Conservation (phyloP, 2,329 filamentous ascomycete genomes). For the Chaetomium strumarium region DNA sequence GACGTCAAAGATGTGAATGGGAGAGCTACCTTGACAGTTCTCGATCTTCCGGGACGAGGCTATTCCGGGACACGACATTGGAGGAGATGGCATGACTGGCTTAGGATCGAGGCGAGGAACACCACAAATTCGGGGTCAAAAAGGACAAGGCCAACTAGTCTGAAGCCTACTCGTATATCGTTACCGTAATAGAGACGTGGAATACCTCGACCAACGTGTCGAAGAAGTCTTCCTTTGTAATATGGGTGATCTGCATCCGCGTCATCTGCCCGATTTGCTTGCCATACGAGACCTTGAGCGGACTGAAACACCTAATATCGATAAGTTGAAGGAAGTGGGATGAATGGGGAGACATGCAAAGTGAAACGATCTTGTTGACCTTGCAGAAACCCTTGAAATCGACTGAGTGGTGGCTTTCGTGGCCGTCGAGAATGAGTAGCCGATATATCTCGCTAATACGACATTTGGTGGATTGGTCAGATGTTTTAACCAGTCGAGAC, state of each 20-base stretch:
- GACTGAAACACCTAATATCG: no score
- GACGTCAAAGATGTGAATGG: not conserved
- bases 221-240: conserved; percentile 1
- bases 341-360: no score
- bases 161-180: conserved; percentile 1
- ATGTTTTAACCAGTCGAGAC: no score
- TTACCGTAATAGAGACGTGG: conserved; percentile 3
- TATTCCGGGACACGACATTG: not conserved
- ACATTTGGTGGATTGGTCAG: no score
- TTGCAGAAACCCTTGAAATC: no score
- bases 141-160: not conserved
- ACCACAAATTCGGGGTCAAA: conserved; percentile 6
- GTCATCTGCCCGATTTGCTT: not conserved
- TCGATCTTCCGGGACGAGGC: conserved; percentile 3
- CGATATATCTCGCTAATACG: no score
- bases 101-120: conserved; percentile 3
- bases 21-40: conserved; percentile 5
- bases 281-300: no score
- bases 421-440: no score
- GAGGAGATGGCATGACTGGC: not conserved
- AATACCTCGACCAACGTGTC: conserved; percentile 1
- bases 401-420: no score
- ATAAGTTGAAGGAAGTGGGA: no score
- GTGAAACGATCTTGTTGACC: no score
- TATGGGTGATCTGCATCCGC: not conserved